Evolutionary conservation across 352 stramenopile species (phyloP).

Genomic region (Phytophthora pseudosyringae): DNA sequence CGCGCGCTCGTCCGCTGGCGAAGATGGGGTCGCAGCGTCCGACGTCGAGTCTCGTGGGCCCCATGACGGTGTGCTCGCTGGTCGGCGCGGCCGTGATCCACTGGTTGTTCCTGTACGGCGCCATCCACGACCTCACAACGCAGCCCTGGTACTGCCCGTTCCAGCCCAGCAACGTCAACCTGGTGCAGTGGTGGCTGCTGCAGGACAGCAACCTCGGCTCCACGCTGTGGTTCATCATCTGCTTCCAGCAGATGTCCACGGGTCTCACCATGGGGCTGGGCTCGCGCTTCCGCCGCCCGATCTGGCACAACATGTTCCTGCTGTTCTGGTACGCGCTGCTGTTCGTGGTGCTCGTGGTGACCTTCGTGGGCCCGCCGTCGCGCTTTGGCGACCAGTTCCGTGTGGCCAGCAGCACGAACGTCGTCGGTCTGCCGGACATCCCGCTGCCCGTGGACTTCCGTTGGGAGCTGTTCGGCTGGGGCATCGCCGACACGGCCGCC

Average conservation of each 20-base stretch:
- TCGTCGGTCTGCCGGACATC: conserved; percentile 73
- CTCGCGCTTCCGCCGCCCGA: conserved; percentile 65
- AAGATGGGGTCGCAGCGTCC: conserved; percentile 69
- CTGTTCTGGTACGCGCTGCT: conserved; percentile 67
- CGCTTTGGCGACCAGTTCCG: conserved; percentile 75
- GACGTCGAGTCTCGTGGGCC: conserved; percentile 84
- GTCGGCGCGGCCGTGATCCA: conserved; percentile 70
- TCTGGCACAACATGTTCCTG: conserved; percentile 75
- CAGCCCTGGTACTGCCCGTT: conserved; percentile 79
- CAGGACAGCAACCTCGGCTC: conserved; percentile 73
- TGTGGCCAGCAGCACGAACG: conserved; percentile 77
- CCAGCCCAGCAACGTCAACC: conserved; percentile 64
- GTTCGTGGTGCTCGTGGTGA: conserved; percentile 57
- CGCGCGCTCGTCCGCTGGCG: conserved; percentile 63
- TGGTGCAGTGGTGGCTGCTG: conserved; percentile 78
- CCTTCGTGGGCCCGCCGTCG: conserved; percentile 63
- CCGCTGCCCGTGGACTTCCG: conserved; percentile 64
- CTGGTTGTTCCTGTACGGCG: conserved; percentile 72
- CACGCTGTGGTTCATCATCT: conserved; percentile 68
- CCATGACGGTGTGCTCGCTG: conserved; percentile 70
- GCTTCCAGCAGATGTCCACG: conserved; percentile 74
- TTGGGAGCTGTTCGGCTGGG: conserved; percentile 69
- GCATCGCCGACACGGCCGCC: conserved; percentile 56
- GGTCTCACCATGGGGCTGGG: conserved; percentile 66
- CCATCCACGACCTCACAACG: conserved; percentile 65